Evolutionary conservation across 2,329 filamentous ascomycete species (phyloP).

Genomic region (Fusarium bulbicola): DNA sequence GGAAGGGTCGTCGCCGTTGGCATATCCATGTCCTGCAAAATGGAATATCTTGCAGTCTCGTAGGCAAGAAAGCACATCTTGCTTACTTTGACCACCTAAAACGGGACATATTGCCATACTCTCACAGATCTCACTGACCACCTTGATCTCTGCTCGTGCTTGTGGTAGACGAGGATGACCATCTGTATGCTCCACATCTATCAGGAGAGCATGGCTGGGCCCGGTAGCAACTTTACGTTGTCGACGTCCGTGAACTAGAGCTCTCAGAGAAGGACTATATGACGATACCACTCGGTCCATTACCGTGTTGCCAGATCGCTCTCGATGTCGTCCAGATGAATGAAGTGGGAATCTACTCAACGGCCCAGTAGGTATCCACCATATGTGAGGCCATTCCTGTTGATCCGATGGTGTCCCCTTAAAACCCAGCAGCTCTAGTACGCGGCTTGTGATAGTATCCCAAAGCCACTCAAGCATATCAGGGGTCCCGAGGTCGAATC

Average conservation of each 20-base stretch:
- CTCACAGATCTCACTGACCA: neutral
- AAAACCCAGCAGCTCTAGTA: neutral
- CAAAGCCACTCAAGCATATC: neutral
- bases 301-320: neutral
- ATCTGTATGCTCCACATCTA: neutral
- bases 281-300: neutral
- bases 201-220: neutral
- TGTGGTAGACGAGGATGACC: neutral
- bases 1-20: neutral
- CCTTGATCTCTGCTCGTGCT: neutral
- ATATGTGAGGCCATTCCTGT: neutral
- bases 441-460: neutral
- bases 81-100: neutral
- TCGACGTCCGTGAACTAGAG: neutral
- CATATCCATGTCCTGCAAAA: neutral
- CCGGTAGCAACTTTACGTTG: neutral
- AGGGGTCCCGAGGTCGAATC: neutral
- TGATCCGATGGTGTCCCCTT: neutral
- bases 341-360: constrained; percentile 6
- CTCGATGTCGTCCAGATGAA: neutral
- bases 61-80: neutral
- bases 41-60: neutral
- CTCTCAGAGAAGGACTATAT: neutral
- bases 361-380: neutral
- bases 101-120: neutral